Evolutionary conservation across 257 asterid genomes (phyloP).

Genomic region (Voacanga thouarsii): DNA sequence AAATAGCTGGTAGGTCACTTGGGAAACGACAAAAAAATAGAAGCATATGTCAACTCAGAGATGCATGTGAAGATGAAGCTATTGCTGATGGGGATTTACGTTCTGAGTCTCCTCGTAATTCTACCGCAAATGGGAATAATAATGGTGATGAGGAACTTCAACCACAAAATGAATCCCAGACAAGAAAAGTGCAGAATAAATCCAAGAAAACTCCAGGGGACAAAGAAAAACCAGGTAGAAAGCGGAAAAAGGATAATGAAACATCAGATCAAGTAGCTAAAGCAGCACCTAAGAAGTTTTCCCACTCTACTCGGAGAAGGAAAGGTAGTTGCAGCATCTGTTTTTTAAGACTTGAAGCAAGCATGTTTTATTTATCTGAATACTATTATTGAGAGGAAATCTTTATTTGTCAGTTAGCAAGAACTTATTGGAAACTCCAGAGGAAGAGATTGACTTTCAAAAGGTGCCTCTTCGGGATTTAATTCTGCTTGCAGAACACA

Average conservation of each 20-base stretch:
- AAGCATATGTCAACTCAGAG: conserved; percentile 29
- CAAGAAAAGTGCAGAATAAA: conserved; percentile 35
- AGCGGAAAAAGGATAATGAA: conserved; percentile 54
- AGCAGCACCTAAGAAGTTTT: conserved; percentile 62
- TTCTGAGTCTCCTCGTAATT: conserved; percentile 30
- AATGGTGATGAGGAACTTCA: conserved; percentile 36
- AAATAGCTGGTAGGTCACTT: conserved; percentile 37
- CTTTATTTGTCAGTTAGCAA: conserved; percentile 54
- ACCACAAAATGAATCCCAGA: conserved; percentile 39
- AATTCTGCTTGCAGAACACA: conserved; percentile 74
- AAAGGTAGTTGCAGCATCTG: conserved; percentile 38
- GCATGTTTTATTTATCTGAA: conserved; percentile 9
- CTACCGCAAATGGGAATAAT: conserved; percentile 38
- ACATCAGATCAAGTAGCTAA: conserved; percentile 37
- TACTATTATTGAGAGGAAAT: conserved; percentile 18
- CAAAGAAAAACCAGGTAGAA: conserved; percentile 52
- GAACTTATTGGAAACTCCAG: conserved; percentile 67
- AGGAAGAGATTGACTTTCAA: conserved; percentile 64
- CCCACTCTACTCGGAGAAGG: conserved; percentile 73
- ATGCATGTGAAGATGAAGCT: conserved; percentile 45
- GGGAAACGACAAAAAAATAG: conserved; percentile 40
- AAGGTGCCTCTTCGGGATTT: conserved; percentile 70
- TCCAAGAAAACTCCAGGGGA: conserved; percentile 41
- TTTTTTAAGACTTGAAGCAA: conserved; percentile 14
- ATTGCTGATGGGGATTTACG: conserved; percentile 31